These are phyloP conservation scores for Colletotrichum cuscutae DNA, from an alignment of 2,329 filamentous ascomycete species.

Conservation along the genomic window DNA sequence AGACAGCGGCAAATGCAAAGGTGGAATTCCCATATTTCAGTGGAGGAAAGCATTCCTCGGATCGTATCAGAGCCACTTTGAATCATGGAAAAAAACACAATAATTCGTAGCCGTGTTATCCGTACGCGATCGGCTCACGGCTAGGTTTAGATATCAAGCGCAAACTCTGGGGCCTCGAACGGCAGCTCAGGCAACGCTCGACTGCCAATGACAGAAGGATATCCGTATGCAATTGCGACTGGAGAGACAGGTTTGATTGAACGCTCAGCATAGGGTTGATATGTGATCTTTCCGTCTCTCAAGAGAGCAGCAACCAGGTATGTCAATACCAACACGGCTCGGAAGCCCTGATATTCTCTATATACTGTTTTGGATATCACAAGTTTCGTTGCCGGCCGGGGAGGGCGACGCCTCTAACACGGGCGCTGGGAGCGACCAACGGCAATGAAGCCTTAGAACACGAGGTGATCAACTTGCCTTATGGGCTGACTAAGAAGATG, in stretches of 20 bases:
- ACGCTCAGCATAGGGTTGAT: too few species aligned
- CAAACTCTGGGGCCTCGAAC: background rate
- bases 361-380: background rate
- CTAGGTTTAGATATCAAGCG: background rate
- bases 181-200: background rate
- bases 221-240: background rate
- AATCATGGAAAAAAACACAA: background rate
- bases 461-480: background rate
- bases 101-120: background rate
- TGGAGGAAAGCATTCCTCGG: conserved; percentile 8
- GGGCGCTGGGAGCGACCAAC: background rate
- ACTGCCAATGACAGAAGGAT: background rate
- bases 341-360: background rate
- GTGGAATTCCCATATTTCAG: background rate
- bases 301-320: background rate
- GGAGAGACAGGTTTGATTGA: background rate
- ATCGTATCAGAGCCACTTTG: background rate
- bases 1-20: background rate
- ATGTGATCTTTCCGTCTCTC: background rate
- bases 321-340: background rate
- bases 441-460: background rate
- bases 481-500: conserved; percentile 1
- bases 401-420: background rate
- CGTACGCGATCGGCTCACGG: background rate
- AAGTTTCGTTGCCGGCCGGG: background rate